Conservation (phyloP, 768 basidiomycete species). For the Mycena alexandri region DNA sequence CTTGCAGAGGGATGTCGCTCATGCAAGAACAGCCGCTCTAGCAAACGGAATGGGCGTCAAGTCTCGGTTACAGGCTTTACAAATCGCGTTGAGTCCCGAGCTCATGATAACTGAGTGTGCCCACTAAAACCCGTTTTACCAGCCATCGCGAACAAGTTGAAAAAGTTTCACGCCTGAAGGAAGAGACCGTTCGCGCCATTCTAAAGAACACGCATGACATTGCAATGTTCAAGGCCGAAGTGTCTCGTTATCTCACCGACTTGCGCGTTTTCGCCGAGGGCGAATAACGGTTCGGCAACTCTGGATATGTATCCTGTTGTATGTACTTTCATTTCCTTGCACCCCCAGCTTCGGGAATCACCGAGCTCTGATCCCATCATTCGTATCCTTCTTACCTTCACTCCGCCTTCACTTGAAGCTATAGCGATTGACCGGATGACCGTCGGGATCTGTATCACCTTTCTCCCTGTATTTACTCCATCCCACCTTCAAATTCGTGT, state of each 20-base stretch:
- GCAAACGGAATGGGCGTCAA: slow-evolving; percentile 89
- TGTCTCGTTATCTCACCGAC: slow-evolving; percentile 77
- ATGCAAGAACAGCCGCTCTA: slow-evolving; percentile 80
- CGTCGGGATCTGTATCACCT: too few relatives aligned
- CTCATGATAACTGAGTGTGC: not conserved
- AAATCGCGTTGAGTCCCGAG: slow-evolving; percentile 72
- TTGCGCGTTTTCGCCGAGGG: slow-evolving; percentile 75
- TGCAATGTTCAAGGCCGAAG: slow-evolving; percentile 83
- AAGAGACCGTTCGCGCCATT: slow-evolving; percentile 85
- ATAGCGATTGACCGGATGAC: too few relatives aligned
- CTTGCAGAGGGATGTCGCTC: slow-evolving; percentile 78
- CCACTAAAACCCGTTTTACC: slow-evolving; percentile 24
- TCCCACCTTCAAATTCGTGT: too few relatives aligned
- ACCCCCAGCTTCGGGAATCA: not conserved
- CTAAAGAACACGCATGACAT: slow-evolving; percentile 89
- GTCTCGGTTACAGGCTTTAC: slow-evolving; percentile 78
- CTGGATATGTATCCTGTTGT: not conserved
- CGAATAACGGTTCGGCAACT: slow-evolving; percentile 42
- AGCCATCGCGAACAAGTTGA: slow-evolving; percentile 87
- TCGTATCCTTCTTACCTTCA: too few relatives aligned
- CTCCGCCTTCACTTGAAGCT: too few relatives aligned
- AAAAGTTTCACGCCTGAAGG: slow-evolving; percentile 78
- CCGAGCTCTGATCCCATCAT: not conserved
- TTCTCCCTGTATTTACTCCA: too few relatives aligned
- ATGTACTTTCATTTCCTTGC: not conserved